Evolutionary conservation across 1,284 basidiomycete genomes (phyloP).

Genomic region (Pseudozyma sp.): DNA sequence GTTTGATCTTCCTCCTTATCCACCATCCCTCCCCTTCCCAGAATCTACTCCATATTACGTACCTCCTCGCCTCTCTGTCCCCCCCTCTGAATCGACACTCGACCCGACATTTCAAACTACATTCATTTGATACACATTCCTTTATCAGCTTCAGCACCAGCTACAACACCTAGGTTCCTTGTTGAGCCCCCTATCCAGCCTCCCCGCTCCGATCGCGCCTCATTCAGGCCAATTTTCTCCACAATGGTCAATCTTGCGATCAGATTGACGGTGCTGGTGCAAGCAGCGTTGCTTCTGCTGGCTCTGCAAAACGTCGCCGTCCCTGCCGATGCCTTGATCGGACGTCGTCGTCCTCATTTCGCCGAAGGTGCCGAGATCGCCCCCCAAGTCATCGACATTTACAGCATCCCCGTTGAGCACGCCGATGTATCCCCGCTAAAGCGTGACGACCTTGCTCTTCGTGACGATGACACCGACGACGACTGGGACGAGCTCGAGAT

Average conservation of each 20-base stretch:
- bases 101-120: constrained; percentile 5
- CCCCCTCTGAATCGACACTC: constrained; percentile 1
- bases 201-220: background rate
- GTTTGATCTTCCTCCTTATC: constrained; percentile 13
- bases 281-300: constrained; percentile 33
- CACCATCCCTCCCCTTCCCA: constrained; percentile 8
- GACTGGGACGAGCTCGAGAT: constrained; percentile 46
- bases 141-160: background rate
- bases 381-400: constrained; percentile 1
- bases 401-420: constrained; percentile 14
- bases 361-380: constrained; percentile 9
- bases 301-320: constrained; percentile 25
- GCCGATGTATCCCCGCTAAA: constrained; percentile 9
- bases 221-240: too few relatives aligned
- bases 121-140: constrained; percentile 20
- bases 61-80: background rate
- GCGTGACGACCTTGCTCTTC: background rate
- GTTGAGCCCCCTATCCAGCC: background rate
- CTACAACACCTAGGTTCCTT: too few relatives aligned
- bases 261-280: constrained; percentile 34
- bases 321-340: constrained; percentile 22
- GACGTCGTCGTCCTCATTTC: constrained; percentile 9
- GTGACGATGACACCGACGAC: constrained; percentile 9
- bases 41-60: background rate
- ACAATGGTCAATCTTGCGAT: constrained; percentile 30